Percentiles rank a stretch among this genome's conserved stretches.
phyloP scores from a whole-genome alignment of 495 filamentous ascomycete species.

The Hypoxylon subgilvum region DNA sequence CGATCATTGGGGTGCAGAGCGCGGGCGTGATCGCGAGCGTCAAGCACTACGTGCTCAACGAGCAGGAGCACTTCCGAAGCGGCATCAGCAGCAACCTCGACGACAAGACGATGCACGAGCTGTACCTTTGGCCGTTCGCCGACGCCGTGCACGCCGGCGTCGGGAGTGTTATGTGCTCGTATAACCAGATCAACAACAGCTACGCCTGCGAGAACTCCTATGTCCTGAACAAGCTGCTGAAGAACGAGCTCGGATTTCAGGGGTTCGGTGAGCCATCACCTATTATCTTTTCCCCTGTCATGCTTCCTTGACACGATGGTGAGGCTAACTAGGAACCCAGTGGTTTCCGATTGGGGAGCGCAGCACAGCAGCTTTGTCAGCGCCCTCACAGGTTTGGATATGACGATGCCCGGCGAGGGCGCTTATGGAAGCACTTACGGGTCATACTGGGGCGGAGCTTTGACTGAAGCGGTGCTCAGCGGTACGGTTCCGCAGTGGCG shows the following conservation, averaged over 20 bases:
- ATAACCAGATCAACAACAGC: slow-evolving; percentile 59
- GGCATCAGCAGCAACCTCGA: slow-evolving; percentile 62
- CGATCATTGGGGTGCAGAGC: slow-evolving; percentile 62
- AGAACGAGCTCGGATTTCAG: slow-evolving; percentile 62
- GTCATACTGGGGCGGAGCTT: slow-evolving; percentile 73
- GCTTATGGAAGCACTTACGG: slow-evolving; percentile 66
- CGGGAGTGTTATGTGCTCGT: slow-evolving; percentile 68
- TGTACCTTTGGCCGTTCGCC: slow-evolving; percentile 76
- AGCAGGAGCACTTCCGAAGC: slow-evolving; percentile 51
- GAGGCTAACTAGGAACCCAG: slow-evolving; percentile 34
- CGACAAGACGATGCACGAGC: slow-evolving; percentile 69
- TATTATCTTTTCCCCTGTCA: background rate
- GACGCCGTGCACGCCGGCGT: slow-evolving; percentile 66
- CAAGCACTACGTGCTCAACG: slow-evolving; percentile 64
- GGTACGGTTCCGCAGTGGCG: slow-evolving; percentile 75
- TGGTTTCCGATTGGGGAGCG: slow-evolving; percentile 89
- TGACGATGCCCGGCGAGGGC: slow-evolving; percentile 93
- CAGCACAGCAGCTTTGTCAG: slow-evolving; percentile 81
- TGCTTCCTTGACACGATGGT: background rate
- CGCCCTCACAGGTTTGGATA: slow-evolving; percentile 82
- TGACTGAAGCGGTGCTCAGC: slow-evolving; percentile 79
- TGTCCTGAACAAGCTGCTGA: slow-evolving; percentile 57
- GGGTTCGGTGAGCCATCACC: slow-evolving; percentile 61
- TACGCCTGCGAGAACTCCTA: slow-evolving; percentile 54
- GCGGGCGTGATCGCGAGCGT: slow-evolving; percentile 64